phyloP scores from a whole-genome alignment of 257 asterid species.

The Marsdenia floribunda region DNA sequence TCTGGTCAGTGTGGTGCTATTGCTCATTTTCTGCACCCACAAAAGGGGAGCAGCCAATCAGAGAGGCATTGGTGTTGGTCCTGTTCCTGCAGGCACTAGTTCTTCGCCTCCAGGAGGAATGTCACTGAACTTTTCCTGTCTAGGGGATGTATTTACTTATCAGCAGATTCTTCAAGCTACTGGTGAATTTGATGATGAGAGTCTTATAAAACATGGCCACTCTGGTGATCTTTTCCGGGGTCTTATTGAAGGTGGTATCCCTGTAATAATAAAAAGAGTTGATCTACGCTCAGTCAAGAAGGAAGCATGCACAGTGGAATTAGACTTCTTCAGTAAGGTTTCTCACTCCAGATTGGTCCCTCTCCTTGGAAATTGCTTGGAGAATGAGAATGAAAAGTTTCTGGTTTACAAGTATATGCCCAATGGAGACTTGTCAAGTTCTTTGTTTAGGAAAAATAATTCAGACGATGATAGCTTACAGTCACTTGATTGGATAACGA shows the following conservation, averaged over 20 bases:
- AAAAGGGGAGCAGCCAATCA: slow-evolving; percentile 49
- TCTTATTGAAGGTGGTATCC: slow-evolving; percentile 67
- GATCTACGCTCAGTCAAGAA: slow-evolving; percentile 49
- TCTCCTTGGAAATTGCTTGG: slow-evolving; percentile 87
- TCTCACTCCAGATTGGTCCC: slow-evolving; percentile 81
- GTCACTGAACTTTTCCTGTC: slow-evolving; percentile 46
- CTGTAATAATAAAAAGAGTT: slow-evolving; percentile 62
- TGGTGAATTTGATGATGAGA: slow-evolving; percentile 47
- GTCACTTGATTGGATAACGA: slow-evolving; percentile 95
- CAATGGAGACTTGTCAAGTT: slow-evolving; percentile 72
- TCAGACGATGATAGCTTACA: slow-evolving; percentile 53
- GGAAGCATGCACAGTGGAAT: slow-evolving; percentile 57
- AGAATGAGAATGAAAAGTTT: slow-evolving; percentile 74
- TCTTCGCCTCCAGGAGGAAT: slow-evolving; percentile 49
- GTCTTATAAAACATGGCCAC: slow-evolving; percentile 69
- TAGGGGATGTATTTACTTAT: slow-evolving; percentile 71
- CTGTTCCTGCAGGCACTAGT: slow-evolving; percentile 51
- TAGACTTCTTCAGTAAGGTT: slow-evolving; percentile 62
- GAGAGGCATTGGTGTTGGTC: slow-evolving; percentile 60
- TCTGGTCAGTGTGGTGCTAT: slow-evolving; percentile 25
- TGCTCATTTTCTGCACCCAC: slow-evolving; percentile 51
- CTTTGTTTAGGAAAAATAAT: slow-evolving; percentile 66
- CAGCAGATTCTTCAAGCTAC: slow-evolving; percentile 81
- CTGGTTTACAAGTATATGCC: slow-evolving; percentile 83
- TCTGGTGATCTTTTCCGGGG: slow-evolving; percentile 81